Evolutionary conservation across 2,329 filamentous ascomycete genomes (phyloP).

Genomic region (Cordyceps javanica): DNA sequence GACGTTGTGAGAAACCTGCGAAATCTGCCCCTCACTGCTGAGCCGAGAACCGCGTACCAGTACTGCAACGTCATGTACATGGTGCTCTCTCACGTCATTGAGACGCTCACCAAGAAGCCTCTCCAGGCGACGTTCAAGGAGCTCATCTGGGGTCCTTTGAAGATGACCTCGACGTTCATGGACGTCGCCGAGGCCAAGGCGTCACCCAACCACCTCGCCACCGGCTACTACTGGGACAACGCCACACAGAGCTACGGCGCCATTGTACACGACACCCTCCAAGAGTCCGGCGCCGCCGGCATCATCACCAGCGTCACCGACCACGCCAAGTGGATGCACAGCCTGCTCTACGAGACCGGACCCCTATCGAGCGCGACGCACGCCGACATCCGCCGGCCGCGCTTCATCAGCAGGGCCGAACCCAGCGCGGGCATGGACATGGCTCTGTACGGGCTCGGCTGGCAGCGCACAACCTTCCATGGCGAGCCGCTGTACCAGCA

Average conservation of each 20-base stretch:
- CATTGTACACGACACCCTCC: not conserved
- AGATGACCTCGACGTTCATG: conserved; percentile 33
- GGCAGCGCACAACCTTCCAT: not conserved
- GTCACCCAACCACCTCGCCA: not conserved
- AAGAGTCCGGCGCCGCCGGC: not conserved
- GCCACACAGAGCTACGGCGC: not conserved
- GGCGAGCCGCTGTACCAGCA: not conserved
- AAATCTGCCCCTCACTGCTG: conserved; percentile 33
- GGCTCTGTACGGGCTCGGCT: not conserved
- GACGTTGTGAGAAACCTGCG: conserved; percentile 33
- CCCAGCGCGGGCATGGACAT: not conserved
- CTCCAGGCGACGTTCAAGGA: conserved; percentile 31
- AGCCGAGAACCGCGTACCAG: conserved; percentile 33
- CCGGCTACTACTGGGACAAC: conserved; percentile 1
- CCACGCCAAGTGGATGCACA: not conserved
- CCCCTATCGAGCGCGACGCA: not conserved
- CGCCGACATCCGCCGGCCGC: not conserved
- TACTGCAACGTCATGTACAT: conserved; percentile 43
- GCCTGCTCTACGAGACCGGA: not conserved
- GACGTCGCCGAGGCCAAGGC: conserved; percentile 14
- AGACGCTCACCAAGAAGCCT: conserved; percentile 25
- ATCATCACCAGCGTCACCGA: conserved; percentile 6
- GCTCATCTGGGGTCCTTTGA: conserved; percentile 33
- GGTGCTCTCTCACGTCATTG: conserved; percentile 33
- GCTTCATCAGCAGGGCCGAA: not conserved